Evolutionary conservation across 331 rosid genomes (phyloP), one percentile per base, ranked within the genome.

Genomic region (Ulmus americana): DNA sequence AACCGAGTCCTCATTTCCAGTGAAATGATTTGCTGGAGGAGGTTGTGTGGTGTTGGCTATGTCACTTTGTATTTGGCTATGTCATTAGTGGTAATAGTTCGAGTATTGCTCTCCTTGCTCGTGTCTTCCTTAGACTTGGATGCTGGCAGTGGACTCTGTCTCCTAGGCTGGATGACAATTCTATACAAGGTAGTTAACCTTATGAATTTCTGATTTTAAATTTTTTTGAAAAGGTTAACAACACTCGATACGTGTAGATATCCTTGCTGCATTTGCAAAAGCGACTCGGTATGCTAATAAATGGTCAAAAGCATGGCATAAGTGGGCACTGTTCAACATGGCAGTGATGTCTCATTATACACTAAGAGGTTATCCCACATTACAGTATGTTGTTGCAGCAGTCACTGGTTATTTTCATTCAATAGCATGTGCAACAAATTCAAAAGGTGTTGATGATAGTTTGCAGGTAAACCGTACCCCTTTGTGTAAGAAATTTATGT

Each of bases 381-480:
- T 85, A 18, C 88, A 79, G 71, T 89, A 74, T 81, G 98, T 92
- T 70, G 98, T 76, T 77, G 85, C 97, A 20, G 98, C 98, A 49
- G 98, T 92, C 45, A 87, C 90, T 7, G 98, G 98, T 74, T 92
- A 92, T 72, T 92, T 92, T 79, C 98, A 92, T 79, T 92, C 98
- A 51, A 92, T 92, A 68, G 97, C 98, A 66, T 92, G 91, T 81
- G 96, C 87, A 16, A 97, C 97, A 47, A 89, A 92, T 87, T 82
- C 95, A 58, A 89, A 82, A 85, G 98, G 97, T 71, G 95, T 92
- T 70, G 98, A 89, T 75, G 98, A 86, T 73, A 92, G 97, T 83
- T 85, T 92, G 81, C 98, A 85, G 97, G 98, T 89, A 82, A 65
- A 55, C 54, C 62, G 39, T 10, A 22, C 15, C 50, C 14, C 53